These are phyloP conservation scores for Geotrichum restrictum DNA, from an alignment of 1,139 yeast species.

Conservation along the genomic window DNA sequence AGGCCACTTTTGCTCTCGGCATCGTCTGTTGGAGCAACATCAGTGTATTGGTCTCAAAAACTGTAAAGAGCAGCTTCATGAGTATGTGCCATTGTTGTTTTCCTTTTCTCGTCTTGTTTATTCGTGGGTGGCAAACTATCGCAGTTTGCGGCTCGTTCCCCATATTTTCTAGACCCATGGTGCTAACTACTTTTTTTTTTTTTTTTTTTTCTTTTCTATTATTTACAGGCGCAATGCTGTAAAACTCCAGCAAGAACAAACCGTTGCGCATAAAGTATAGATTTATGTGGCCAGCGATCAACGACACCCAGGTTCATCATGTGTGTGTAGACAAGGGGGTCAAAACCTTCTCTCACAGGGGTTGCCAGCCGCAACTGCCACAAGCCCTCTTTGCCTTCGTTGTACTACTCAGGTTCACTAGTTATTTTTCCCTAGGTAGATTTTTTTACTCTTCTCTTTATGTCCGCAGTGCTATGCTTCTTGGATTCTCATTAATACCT, in stretches of 20 bases:
- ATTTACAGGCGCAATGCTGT: constrained; percentile 35
- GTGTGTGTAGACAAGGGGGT: too few relatives aligned
- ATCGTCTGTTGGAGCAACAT: constrained; percentile 82
- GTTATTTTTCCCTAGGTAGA: neutral
- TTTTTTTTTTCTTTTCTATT: too few relatives aligned
- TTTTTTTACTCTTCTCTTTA: neutral
- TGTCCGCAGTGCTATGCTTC: neutral
- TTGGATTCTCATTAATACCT: neutral
- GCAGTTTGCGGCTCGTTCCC: neutral
- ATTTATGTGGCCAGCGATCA: neutral
- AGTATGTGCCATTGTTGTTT: constrained; percentile 27
- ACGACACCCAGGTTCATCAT: neutral
- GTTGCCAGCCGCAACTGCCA: neutral
- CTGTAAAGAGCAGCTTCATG: constrained; percentile 79
- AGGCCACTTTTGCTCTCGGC: constrained; percentile 84
- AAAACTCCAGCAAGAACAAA: constrained; percentile 44
- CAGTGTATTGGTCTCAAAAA: constrained; percentile 70
- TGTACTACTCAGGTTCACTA: neutral
- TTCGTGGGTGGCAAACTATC: neutral
- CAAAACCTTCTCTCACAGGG: too few relatives aligned
- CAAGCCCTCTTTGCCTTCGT: neutral
- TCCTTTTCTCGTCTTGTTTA: neutral
- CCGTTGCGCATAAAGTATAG: constrained; percentile 44
- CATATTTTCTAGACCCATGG: neutral
- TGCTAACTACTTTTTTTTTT: constrained; percentile 2